A percentile compares a stretch with the other conserved stretches of the same genome.
Evolutionary conservation across 2,329 filamentous ascomycete species (phyloP).

Genomic region (Colletotrichum tofieldiae): DNA sequence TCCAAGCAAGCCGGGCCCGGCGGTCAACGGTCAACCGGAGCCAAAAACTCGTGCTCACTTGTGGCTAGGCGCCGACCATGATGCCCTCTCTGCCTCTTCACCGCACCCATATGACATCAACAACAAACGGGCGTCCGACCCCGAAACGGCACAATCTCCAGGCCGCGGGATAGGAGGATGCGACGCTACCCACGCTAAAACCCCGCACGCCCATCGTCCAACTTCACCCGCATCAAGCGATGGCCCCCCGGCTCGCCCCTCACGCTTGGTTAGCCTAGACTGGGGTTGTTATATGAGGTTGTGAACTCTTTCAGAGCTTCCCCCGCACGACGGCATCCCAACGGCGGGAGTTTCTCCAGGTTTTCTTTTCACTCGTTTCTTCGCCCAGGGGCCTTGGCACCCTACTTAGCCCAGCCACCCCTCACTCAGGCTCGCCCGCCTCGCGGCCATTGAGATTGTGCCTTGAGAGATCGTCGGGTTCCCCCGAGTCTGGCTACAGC

Average conservation of each 20-base stretch:
- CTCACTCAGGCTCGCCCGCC: not conserved
- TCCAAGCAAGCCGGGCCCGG: not conserved
- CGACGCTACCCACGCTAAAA: slow-evolving; percentile 39
- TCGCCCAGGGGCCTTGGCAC: slow-evolving; percentile 21
- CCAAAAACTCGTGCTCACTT: not conserved
- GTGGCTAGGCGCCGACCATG: not conserved
- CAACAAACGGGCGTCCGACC: not conserved
- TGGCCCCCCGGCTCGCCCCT: slow-evolving; percentile 17
- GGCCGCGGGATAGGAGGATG: slow-evolving; percentile 35
- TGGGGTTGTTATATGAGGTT: slow-evolving; percentile 26
- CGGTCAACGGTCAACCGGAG: slow-evolving; percentile 2
- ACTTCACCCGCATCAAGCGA: slow-evolving; percentile 17
- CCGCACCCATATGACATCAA: slow-evolving; percentile 39
- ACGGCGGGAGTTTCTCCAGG: slow-evolving; percentile 28
- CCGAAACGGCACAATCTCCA: slow-evolving; percentile 23
- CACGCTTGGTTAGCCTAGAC: slow-evolving; percentile 16
- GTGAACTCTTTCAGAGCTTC: slow-evolving; percentile 21
- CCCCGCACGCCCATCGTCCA: slow-evolving; percentile 33
- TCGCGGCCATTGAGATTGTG: not conserved
- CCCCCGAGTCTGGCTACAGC: not conserved
- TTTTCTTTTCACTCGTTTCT: not conserved
- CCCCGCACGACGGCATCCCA: slow-evolving; percentile 27
- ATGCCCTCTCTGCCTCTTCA: not conserved
- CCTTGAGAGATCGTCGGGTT: slow-evolving; percentile 9
- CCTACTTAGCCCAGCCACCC: slow-evolving; percentile 22